Percentiles rank a stretch among this genome's conserved stretches.
Evolutionary conservation across 345 rosid species (phyloP).

Genomic region (Salix viminalis): DNA sequence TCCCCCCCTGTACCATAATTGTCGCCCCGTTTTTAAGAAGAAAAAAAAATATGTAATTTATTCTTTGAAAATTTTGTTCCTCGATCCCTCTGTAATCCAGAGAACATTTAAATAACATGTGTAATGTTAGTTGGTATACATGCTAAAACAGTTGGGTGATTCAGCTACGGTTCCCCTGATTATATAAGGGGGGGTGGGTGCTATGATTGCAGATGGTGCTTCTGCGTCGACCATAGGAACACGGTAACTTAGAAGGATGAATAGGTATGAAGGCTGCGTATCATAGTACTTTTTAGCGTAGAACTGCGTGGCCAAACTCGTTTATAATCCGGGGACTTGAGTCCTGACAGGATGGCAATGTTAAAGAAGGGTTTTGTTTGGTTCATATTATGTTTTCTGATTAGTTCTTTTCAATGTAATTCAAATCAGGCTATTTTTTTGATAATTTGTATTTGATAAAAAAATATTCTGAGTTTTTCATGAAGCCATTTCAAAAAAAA

Average conservation of each 20-base stretch:
- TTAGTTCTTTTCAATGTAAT: no score
- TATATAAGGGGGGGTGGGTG: no score
- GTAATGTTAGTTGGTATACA: constrained; percentile 14
- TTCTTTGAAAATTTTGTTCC: constrained; percentile 21
- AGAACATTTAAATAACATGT: background rate
- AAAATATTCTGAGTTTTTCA: no score
- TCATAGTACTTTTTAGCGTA: no score
- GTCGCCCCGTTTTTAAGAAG: background rate
- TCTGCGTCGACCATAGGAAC: background rate
- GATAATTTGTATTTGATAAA: no score
- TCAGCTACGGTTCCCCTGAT: no score
- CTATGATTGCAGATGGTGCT: no score
- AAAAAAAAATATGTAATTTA: background rate
- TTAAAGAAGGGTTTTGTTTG: no score
- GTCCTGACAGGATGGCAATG: background rate
- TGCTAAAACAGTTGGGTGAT: background rate
- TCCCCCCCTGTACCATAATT: constrained; percentile 28
- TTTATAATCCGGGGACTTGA: background rate
- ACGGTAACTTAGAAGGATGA: background rate
- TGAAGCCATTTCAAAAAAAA: no score
- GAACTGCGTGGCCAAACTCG: background rate
- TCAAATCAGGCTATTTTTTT: no score
- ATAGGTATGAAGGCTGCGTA: background rate
- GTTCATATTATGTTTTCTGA: no score
- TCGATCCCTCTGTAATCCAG: background rate